Evolutionary conservation across 1,139 yeast species (phyloP), one percentile per base, ranked within the genome.

Genomic region (Candida sp.): DNA sequence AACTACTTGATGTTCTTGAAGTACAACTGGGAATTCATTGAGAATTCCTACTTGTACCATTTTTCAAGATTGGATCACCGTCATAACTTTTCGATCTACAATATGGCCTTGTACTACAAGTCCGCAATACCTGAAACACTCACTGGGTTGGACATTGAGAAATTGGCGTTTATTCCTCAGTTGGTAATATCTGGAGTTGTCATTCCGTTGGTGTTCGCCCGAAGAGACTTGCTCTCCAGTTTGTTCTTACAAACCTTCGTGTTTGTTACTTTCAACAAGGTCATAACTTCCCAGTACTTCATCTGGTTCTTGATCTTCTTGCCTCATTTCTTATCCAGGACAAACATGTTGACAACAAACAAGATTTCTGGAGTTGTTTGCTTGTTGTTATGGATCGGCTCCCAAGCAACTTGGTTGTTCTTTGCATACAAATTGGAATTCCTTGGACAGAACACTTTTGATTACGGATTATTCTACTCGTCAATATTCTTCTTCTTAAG

Each of bases 251-350:
- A 93, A 68, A 94, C 99, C 1, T 87, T 91, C 67, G 81, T 91
- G 30, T 94, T 94, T 72, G 97, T 93, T 34, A 79, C 96, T 1
- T 91, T 88, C 72, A 94, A 94, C 73, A 94, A 94, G 69, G 98
- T 94, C 34, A 89, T 96, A 62, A 94, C 99, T 0, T 90, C 97
- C 1, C 96, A 88, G 63, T 94, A 94, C 68, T 94, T 94, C 67
- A 84, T 93, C 59, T 94, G 99, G 98, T 92, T 87, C 66, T 73
- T 94, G 63, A 90, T 92, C 12, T 83, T 92, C 59, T 69, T 92
- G 45, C 98, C 98, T 1, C 83, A 90, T 50, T 86, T 76, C 62
- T 65, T 89, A 17, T 73, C 85, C 1, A 64, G 69, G n/a, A 74
- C 87, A 0, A 61, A 59, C 6, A 64, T 80, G 17, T 54, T 73